These are phyloP conservation scores for Calonectria ilicicola DNA, from an alignment of 2,329 filamentous ascomycete genomes.

Conservation along the genomic window DNA sequence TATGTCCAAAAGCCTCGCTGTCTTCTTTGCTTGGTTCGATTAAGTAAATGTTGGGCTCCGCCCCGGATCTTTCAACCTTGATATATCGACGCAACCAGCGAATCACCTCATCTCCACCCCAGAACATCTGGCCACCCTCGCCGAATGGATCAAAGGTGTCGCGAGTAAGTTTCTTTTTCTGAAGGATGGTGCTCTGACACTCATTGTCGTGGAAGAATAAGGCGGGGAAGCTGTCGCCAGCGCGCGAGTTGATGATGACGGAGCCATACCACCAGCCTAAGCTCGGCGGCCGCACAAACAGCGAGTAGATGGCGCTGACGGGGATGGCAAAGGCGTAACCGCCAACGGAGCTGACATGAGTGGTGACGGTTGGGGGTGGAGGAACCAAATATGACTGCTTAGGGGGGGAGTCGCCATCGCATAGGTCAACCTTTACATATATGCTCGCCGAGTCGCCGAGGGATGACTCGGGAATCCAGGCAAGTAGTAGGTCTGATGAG, in stretches of 20 bases:
- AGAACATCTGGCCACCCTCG: conserved; percentile 88
- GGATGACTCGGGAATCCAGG: conserved; percentile 92
- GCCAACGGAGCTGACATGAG: conserved; percentile 77
- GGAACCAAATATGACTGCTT: conserved; percentile 92
- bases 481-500: conserved; percentile 83
- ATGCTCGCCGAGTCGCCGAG: conserved; percentile 88
- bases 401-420: conserved; percentile 83
- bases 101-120: conserved; percentile 96
- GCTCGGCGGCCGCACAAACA: conserved; percentile 91
- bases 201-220: conserved; percentile 98
- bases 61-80: conserved; percentile 82
- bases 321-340: conserved; percentile 94
- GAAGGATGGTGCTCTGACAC: conserved; percentile 93
- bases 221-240: conserved; percentile 93
- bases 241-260: conserved; percentile 89
- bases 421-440: conserved; percentile 95
- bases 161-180: conserved; percentile 86
- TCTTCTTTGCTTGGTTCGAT: conserved; percentile 91
- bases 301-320: conserved; percentile 88
- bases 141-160: conserved; percentile 94
- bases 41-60: conserved; percentile 91
- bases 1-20: conserved; percentile 80
- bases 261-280: conserved; percentile 99
- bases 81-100: conserved; percentile 91
- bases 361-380: conserved; percentile 86